These are phyloP conservation scores for Skeletonema grethae DNA, from an alignment of 108 stramenopile genomes.

Conservation along the genomic window DNA sequence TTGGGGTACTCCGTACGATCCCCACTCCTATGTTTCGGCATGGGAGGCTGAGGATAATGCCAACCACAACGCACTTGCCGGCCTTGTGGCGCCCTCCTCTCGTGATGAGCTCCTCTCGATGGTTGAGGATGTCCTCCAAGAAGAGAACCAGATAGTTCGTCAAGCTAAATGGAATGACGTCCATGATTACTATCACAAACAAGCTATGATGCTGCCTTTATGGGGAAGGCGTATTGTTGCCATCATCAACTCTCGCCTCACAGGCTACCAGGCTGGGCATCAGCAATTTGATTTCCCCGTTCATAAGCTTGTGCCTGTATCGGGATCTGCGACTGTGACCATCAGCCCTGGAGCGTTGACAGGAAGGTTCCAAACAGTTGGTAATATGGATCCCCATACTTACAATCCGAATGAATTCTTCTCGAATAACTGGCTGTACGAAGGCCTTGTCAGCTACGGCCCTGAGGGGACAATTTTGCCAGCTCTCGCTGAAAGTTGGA, in stretches of 20 bases:
- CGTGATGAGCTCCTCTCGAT: conserved; percentile 38
- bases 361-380: conserved; percentile 56
- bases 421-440: conserved; percentile 71
- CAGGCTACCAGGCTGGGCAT: conserved; percentile 46
- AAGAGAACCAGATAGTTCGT: conserved; percentile 11
- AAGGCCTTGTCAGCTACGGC: conserved; percentile 56
- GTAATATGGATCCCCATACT: conserved; percentile 52
- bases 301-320: conserved; percentile 36
- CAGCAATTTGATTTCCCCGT: conserved; percentile 72
- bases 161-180: conserved; percentile 43
- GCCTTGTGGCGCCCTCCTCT: conserved; percentile 26
- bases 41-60: conserved; percentile 52
- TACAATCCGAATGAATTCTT: conserved; percentile 70
- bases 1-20: conserved; percentile 67
- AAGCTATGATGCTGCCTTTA: conserved; percentile 56
- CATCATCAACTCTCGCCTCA: conserved; percentile 52
- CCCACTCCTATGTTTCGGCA: conserved; percentile 45
- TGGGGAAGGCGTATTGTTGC: conserved; percentile 57
- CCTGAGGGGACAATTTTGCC: conserved; percentile 41
- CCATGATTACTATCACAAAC: conserved; percentile 44
- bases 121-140: conserved; percentile 36
- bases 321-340: conserved; percentile 43
- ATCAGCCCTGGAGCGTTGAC: conserved; percentile 56
- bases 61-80: conserved; percentile 28
- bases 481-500: conserved; percentile 40